Evolutionary conservation across 2,329 filamentous ascomycete species (phyloP), one percentile per base, ranked within the genome.

Genomic region (Berkeleyomyces basicola): DNA sequence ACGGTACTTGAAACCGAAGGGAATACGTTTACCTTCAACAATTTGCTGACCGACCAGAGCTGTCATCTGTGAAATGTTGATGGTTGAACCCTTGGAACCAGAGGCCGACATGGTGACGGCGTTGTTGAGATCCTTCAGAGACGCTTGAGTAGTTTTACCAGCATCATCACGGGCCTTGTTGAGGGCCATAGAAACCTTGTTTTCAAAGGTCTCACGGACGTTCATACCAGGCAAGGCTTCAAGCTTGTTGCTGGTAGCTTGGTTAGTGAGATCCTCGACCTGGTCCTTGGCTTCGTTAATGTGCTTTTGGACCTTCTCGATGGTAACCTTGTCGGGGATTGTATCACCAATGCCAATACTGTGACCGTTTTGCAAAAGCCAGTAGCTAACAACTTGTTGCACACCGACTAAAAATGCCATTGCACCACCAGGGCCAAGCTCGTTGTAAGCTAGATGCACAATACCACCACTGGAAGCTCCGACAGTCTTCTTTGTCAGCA

Each of bases 51-150:
- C 93, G 65, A 99, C 95, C 67, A 97, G 82, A 36, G 93, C 93
- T 66, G 91, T 95, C 93, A 99, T 99, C 75, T 99, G 93, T 14
- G 95, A 96, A 69, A 99, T 97, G 73, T 99, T 99, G 79, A 99
- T 97, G 10, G 90, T 92, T 2, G 93, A 97, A 72, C 93, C 93
- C 79, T 99, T 99, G 68, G 95, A 99, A 70, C 93, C 93, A 64
- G 93, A 96, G 61, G 86, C 84, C 65, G 95, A 90, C 88, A 97
- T 99, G 71, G 90, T 89, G 62, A 95, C 90, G 59, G 92, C 92
- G 70, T 97, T 96, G 80, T 99, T 99, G 69, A 88, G 79, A 74
- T 96, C 90, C 76, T 96, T 96, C 72, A 99, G 77, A 79, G 88
- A 90, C 75, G 90, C 86, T 74, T 95, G 88, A 0, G 93, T 95